A percentile compares a stretch with the other conserved stretches of the same genome.
Evolutionary conservation across 805 yeast species (phyloP).

Genomic region (Saccharomycopsis sp.): DNA sequence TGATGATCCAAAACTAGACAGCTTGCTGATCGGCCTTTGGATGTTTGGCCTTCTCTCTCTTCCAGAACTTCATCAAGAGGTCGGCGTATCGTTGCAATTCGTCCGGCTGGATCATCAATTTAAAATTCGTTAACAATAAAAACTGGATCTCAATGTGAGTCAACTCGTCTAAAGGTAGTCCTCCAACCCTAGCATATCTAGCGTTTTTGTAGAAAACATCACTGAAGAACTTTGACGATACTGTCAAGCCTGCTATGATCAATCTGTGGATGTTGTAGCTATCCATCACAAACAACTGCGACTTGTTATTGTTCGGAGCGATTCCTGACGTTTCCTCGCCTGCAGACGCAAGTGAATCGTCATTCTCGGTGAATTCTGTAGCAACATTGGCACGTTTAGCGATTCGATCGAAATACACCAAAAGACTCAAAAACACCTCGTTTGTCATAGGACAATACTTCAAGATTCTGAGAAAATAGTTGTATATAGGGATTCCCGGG

Average conservation of each 20-base stretch:
- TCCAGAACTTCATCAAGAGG: conserved; percentile 77
- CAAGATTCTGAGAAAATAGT: conserved; percentile 81
- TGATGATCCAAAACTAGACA: not conserved
- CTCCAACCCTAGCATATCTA: conserved; percentile 93
- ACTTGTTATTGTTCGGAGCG: conserved; percentile 25
- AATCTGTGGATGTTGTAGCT: conserved; percentile 91
- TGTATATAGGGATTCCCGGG: conserved; percentile 90
- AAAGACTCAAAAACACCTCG: conserved; percentile 83
- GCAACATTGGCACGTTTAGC: conserved; percentile 65
- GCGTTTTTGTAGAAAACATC: conserved; percentile 93
- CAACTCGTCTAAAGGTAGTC: conserved; percentile 86
- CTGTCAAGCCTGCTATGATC: conserved; percentile 91
- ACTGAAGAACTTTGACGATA: conserved; percentile 88
- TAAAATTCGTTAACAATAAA: conserved; percentile 75
- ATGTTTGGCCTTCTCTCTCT: conserved; percentile 49
- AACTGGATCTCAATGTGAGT: conserved; percentile 91
- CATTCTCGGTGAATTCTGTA: conserved; percentile 3
- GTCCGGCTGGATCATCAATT: conserved; percentile 78
- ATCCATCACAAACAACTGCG: conserved; percentile 87
- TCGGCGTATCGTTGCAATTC: conserved; percentile 91
- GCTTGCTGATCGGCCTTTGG: not conserved
- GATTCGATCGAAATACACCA: conserved; percentile 92
- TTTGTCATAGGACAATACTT: conserved; percentile 98
- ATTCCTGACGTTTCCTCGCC: conserved; percentile 8
- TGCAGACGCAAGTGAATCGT: conserved; percentile 9